Percentiles rank a stretch among this genome's conserved stretches.
Conservation (phyloP, 305 asterid species). For the Andrographis paniculata region DNA sequence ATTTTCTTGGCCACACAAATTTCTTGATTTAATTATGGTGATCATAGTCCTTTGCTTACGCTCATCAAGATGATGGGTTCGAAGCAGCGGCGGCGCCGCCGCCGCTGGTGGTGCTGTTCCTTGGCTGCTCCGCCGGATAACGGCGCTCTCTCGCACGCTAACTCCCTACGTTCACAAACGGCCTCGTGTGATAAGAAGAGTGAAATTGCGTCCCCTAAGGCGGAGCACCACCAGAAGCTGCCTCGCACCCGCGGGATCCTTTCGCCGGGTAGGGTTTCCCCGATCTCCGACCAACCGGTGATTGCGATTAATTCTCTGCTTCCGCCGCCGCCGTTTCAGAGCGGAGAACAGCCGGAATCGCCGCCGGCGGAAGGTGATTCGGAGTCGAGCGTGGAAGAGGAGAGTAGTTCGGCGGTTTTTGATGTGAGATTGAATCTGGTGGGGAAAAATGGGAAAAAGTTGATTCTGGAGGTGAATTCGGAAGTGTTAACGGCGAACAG, state of each 20-base stretch:
- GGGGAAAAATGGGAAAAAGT: constrained; percentile 57
- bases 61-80: too few species aligned
- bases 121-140: constrained; percentile 67
- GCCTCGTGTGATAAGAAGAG: constrained; percentile 31
- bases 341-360: constrained; percentile 26
- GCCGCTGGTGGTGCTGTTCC: constrained; percentile 89
- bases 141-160: constrained; percentile 25
- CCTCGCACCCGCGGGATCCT: constrained; percentile 69
- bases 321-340: constrained; percentile 11
- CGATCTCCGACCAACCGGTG: constrained; percentile 55
- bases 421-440: constrained; percentile 78
- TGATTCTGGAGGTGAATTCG: constrained; percentile 70
- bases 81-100: constrained; percentile 40
- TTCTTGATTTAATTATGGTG: too few species aligned
- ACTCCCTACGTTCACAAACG: constrained; percentile 25
- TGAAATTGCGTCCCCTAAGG: constrained; percentile 39
- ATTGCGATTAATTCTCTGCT: constrained; percentile 11
- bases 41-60: too few species aligned
- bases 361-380: constrained; percentile 22
- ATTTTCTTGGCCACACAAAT: too few species aligned
- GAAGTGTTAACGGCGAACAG: constrained; percentile 64
- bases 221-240: constrained; percentile 34
- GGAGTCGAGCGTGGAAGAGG: constrained; percentile 18
- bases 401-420: constrained; percentile 33
- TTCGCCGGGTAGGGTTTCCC: constrained; percentile 97